These are phyloP conservation scores for Cutaneotrichosporon cavernicola DNA, from an alignment of 1,284 basidiomycete species.

Conservation along the genomic window DNA sequence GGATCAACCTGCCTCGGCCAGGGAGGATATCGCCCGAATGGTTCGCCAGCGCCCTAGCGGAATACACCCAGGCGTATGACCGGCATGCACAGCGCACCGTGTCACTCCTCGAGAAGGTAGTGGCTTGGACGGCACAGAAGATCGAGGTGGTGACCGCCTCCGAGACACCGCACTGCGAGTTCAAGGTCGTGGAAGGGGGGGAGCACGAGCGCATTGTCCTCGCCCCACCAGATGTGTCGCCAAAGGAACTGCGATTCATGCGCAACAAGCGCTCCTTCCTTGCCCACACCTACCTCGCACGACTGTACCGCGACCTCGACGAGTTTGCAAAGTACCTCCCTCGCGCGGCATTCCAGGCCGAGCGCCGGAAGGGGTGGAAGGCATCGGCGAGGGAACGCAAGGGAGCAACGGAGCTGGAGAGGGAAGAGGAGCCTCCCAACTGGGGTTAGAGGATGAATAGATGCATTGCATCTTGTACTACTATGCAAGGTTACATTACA, in stretches of 20 bases:
- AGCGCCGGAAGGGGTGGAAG: neutral
- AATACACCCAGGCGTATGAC: neutral
- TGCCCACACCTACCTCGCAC: neutral
- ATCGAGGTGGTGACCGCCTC: conserved; percentile 7
- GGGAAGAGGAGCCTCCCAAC: neutral
- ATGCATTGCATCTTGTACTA: conserved; percentile 1
- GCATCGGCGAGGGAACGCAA: neutral
- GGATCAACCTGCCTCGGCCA: conserved; percentile 11
- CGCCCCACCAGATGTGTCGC: neutral
- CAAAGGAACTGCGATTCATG: conserved; percentile 4
- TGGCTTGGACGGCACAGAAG: conserved; percentile 15
- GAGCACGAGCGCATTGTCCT: neutral
- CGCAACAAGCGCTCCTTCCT: conserved; percentile 4
- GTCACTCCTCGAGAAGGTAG: neutral
- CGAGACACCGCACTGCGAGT: neutral
- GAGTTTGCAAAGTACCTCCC: neutral
- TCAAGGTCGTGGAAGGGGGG: neutral
- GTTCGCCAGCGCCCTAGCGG: conserved; percentile 16
- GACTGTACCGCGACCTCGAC: conserved; percentile 5
- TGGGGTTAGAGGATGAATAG: neutral
- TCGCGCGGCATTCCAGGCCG: neutral
- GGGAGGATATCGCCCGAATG: conserved; percentile 20
- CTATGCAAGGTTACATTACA: neutral
- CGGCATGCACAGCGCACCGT: conserved; percentile 7
- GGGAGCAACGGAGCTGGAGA: neutral